A percentile compares a stretch with the other conserved stretches of the same genome.
phyloP scores from a whole-genome alignment of 352 stramenopile species.

The Globisporangium rhizosaccharum region DNA sequence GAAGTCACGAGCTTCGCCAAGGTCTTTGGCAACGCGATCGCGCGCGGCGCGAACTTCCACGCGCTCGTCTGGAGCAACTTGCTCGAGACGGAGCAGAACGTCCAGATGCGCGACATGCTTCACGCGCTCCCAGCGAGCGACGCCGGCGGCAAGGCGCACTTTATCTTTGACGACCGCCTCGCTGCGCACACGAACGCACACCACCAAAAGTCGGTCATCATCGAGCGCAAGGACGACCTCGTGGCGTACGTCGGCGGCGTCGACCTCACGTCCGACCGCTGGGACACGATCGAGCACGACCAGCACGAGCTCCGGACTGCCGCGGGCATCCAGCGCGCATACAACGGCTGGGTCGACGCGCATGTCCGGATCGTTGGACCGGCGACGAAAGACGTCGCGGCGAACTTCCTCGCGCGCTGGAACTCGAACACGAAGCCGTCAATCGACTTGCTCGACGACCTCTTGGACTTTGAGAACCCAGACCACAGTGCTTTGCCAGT shows the following conservation, averaged over 20 bases:
- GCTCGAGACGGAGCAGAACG: constrained; percentile 46
- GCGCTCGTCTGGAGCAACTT: constrained; percentile 64
- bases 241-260: constrained; percentile 45
- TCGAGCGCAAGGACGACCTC: constrained; percentile 10
- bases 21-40: constrained; percentile 23
- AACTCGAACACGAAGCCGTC: constrained; percentile 30
- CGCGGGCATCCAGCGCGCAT: constrained; percentile 19
- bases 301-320: constrained; percentile 24
- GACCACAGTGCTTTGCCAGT: background rate
- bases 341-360: constrained; percentile 51
- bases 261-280: constrained; percentile 46
- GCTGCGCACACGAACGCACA: constrained; percentile 25
- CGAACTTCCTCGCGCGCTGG: constrained; percentile 47
- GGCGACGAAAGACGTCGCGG: constrained; percentile 37
- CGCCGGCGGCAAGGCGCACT: constrained; percentile 16
- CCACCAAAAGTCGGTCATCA: constrained; percentile 45
- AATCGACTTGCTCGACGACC: constrained; percentile 17
- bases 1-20: constrained; percentile 30
- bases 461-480: constrained; percentile 43
- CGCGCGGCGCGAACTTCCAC: constrained; percentile 37
- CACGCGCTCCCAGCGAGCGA: constrained; percentile 26
- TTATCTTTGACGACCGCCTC: constrained; percentile 48
- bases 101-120: constrained; percentile 45
- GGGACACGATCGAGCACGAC: constrained; percentile 51
- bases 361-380: constrained; percentile 37